A percentile compares a stretch with the other conserved stretches of the same genome.
Conservation (phyloP, 108 stramenopile genomes). For the Aurantiochytrium sp. region DNA sequence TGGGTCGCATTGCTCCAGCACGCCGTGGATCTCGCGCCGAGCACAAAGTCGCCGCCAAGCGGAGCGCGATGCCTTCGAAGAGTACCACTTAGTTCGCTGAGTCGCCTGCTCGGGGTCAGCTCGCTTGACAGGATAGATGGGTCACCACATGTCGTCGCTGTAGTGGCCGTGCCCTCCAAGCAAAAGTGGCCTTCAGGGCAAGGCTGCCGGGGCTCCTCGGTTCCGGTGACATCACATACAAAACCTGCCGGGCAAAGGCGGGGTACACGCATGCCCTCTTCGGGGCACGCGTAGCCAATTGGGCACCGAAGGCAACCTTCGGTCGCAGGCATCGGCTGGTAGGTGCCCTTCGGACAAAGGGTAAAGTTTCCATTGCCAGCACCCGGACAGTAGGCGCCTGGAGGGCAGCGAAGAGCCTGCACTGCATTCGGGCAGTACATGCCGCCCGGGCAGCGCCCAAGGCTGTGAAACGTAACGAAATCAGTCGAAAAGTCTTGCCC, state of each 20-base stretch:
- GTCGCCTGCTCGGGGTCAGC: conserved; percentile 35
- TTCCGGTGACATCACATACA: conserved; percentile 60
- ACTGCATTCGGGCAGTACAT: background rate
- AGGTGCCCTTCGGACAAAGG: conserved; percentile 53
- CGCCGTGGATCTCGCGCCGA: conserved; percentile 43
- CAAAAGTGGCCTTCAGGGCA: conserved; percentile 64
- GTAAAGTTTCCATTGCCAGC: conserved; percentile 52
- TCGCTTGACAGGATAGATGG: conserved; percentile 19
- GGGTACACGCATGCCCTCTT: conserved; percentile 51
- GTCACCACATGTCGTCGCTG: conserved; percentile 54
- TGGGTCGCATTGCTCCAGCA: conserved; percentile 70
- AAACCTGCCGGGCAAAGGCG: conserved; percentile 57
- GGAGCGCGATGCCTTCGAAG: conserved; percentile 11
- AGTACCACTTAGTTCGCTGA: conserved; percentile 44
- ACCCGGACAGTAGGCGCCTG: conserved; percentile 46
- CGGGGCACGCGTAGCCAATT: conserved; percentile 55
- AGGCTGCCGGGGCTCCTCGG: conserved; percentile 47
- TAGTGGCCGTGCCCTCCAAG: conserved; percentile 53
- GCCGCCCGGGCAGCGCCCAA: background rate
- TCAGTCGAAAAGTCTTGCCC: conserved; percentile 41
- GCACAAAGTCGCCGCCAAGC: conserved; percentile 16
- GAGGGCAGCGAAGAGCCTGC: conserved; percentile 12
- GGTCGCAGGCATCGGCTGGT: conserved; percentile 38
- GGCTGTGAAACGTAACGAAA: background rate
- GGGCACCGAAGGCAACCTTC: conserved; percentile 55